Evolutionary conservation across 106 monocot species (phyloP).

Genomic region (Phalaenopsis equestris): DNA sequence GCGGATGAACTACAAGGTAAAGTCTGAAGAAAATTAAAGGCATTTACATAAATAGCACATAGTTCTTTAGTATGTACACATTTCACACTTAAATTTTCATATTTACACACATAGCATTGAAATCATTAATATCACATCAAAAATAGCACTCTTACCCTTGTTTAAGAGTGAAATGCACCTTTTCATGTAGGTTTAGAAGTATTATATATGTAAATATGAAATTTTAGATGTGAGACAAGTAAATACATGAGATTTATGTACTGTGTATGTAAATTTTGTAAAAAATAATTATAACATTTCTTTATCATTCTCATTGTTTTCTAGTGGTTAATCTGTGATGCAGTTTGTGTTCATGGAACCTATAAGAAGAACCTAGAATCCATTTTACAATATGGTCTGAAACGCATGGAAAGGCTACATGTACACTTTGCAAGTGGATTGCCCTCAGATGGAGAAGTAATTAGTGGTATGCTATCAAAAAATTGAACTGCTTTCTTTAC

Average conservation of each 20-base stretch:
- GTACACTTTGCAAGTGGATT: conserved; percentile 90
- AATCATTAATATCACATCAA: no score
- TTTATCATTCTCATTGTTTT: not conserved
- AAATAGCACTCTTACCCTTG: no score
- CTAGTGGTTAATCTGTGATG: conserved; percentile 4
- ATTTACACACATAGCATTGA: no score
- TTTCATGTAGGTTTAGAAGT: no score
- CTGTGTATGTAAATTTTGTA: not conserved
- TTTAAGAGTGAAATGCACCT: no score
- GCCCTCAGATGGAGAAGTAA: conserved; percentile 80
- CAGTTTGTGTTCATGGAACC: conserved; percentile 97
- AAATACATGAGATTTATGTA: no score
- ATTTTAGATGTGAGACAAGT: no score
- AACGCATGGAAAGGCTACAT: conserved; percentile 83
- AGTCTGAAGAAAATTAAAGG: not conserved
- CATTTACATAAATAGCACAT: no score
- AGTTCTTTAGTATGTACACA: no score
- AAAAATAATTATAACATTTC: not conserved
- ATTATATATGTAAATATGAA: conserved; percentile 20
- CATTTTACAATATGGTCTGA: conserved; percentile 82
- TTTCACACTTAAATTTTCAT: no score
- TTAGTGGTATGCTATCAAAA: conserved; percentile 60
- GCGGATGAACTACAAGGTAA: conserved; percentile 69
- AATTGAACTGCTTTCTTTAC: not conserved
- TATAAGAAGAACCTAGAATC: conserved; percentile 84